Evolutionary conservation across 139 green algal species (phyloP).

Genomic region (Zygnema circumcarinatum): DNA sequence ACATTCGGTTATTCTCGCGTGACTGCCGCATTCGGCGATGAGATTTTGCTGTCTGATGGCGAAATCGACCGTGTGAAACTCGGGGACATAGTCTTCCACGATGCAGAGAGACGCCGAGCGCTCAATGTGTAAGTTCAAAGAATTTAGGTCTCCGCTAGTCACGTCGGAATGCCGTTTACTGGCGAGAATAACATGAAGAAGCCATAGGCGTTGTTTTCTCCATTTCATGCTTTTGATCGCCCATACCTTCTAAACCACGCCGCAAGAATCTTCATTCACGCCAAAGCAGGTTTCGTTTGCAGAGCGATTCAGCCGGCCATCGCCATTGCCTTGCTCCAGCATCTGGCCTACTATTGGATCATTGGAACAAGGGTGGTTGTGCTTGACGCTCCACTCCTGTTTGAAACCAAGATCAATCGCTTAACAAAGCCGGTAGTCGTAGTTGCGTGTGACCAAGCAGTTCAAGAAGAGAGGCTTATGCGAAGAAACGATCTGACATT

Average conservation of each 20-base stretch:
- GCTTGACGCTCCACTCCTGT: conserved; percentile 37
- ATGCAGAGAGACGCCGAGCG: not conserved
- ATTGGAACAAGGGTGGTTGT: conserved; percentile 16
- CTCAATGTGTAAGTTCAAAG: conserved; percentile 12
- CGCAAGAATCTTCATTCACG: too few species aligned
- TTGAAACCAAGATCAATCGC: conserved; percentile 18
- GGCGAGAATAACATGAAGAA: too few species aligned
- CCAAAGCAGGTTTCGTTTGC: too few species aligned
- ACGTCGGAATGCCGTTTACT: too few species aligned
- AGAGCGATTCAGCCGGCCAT: conserved; percentile 16
- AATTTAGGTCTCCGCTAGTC: too few species aligned
- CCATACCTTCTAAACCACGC: too few species aligned
- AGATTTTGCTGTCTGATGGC: conserved; percentile 16
- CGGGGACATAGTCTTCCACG: not conserved
- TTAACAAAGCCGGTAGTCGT: conserved; percentile 24
- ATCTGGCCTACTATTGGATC: conserved; percentile 20
- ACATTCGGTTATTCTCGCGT: conserved; percentile 19
- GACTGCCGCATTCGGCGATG: not conserved
- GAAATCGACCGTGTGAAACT: conserved; percentile 24
- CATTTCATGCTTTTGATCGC: too few species aligned
- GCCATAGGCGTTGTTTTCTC: too few species aligned
- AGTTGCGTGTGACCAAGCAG: conserved; percentile 7
- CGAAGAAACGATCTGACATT: not conserved
- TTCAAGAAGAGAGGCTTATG: conserved; percentile 29
- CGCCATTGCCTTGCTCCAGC: not conserved